A percentile compares a stretch with the other conserved stretches of the same genome.
These are phyloP conservation scores for Capronia americana DNA, from an alignment of 2,329 filamentous ascomycete genomes.

Conservation along the genomic window DNA sequence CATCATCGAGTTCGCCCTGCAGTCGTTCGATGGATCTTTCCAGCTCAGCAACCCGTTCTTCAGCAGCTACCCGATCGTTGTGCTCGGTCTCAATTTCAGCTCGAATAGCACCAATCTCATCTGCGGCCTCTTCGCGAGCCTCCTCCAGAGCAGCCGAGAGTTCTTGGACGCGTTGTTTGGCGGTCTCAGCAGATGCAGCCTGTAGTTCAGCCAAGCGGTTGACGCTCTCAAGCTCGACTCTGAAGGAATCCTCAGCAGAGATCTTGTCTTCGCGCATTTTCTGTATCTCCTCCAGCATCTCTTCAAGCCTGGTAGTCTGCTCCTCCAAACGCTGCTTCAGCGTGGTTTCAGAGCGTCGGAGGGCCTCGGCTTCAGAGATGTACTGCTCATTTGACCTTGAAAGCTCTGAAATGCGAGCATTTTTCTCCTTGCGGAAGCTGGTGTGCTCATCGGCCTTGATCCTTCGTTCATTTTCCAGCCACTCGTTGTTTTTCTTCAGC, in stretches of 20 bases:
- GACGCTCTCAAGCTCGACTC: constrained; percentile 81
- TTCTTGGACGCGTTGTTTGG: constrained; percentile 65
- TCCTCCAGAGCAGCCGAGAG: constrained; percentile 63
- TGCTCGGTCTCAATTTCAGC: constrained; percentile 64
- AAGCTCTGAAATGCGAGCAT: constrained; percentile 83
- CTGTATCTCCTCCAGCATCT: constrained; percentile 80
- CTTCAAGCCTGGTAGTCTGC: constrained; percentile 83
- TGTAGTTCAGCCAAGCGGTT: constrained; percentile 78
- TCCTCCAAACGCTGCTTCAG: constrained; percentile 83
- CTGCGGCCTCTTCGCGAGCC: constrained; percentile 66
- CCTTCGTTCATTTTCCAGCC: constrained; percentile 89
- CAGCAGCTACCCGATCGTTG: constrained; percentile 66
- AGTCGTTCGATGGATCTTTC: constrained; percentile 68
- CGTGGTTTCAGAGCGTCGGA: constrained; percentile 79
- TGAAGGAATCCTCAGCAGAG: constrained; percentile 82
- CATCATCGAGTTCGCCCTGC: constrained; percentile 58
- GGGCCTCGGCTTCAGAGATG: constrained; percentile 74
- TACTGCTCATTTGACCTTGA: constrained; percentile 89
- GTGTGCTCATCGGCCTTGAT: constrained; percentile 85
- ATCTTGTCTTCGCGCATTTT: constrained; percentile 83
- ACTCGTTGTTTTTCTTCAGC: constrained; percentile 88
- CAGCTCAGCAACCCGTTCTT: constrained; percentile 68
- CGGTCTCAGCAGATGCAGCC: constrained; percentile 64
- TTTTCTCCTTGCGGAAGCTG: constrained; percentile 94
- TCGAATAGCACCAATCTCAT: constrained; percentile 60